Conservation (phyloP, 345 rosid genomes). For the Citrus reticulata region DNA sequence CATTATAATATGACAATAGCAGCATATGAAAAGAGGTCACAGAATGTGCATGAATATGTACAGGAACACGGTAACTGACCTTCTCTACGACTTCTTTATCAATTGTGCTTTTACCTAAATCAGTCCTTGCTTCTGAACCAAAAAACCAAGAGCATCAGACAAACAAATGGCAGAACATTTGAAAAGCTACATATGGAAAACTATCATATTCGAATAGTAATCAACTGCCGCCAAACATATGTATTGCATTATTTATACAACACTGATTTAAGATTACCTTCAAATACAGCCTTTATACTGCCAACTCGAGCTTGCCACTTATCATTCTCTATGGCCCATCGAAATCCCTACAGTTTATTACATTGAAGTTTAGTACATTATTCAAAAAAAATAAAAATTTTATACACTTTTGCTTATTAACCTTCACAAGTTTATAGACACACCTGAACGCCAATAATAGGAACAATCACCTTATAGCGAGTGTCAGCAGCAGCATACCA, state of each 20-base stretch:
- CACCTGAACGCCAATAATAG: slow-evolving; percentile 92
- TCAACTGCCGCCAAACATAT: not conserved
- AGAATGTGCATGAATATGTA: not conserved
- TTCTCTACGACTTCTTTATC: slow-evolving; percentile 82
- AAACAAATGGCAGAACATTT: not conserved
- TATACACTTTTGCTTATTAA: not conserved
- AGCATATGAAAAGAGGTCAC: not conserved
- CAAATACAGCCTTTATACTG: slow-evolving; percentile 74
- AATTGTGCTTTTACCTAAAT: slow-evolving; percentile 57
- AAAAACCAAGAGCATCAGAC: slow-evolving; percentile 4
- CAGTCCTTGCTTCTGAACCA: slow-evolving; percentile 62
- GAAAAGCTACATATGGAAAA: not conserved
- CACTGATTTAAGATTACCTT: slow-evolving; percentile 43
- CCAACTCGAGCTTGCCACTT: slow-evolving; percentile 82
- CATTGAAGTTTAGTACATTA: slow-evolving; percentile 4
- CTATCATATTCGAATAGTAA: not conserved
- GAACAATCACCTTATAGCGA: slow-evolving; percentile 63
- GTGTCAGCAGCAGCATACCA: slow-evolving; percentile 90
- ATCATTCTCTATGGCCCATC: slow-evolving; percentile 83
- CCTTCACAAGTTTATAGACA: not conserved
- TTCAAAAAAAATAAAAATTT: not conserved
- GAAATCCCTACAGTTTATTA: slow-evolving; percentile 56
- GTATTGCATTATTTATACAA: not conserved
- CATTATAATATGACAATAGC: not conserved
- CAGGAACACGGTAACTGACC: slow-evolving; percentile 31